A percentile compares a stretch with the other conserved stretches of the same genome.
phyloP scores from a whole-genome alignment of 1,139 yeast genomes.

The Scheffersomyces lignicola region DNA sequence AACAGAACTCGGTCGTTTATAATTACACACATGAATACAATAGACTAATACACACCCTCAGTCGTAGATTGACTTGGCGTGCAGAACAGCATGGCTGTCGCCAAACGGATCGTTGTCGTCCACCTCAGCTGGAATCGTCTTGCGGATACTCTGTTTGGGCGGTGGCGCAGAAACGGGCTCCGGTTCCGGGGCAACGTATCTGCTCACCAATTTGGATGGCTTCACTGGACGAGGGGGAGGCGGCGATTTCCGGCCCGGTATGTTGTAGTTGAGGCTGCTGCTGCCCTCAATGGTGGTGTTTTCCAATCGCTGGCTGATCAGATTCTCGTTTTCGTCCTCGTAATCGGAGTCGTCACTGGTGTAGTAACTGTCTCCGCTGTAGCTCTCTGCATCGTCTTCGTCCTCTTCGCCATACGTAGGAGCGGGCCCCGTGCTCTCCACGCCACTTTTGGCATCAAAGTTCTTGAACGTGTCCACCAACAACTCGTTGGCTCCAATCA shows the following conservation, averaged over 20 bases:
- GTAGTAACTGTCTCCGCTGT: slow-evolving; percentile 42
- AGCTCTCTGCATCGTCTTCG: slow-evolving; percentile 20
- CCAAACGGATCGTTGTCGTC: slow-evolving; percentile 65
- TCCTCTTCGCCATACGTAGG: slow-evolving; percentile 33
- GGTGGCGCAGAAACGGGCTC: slow-evolving; percentile 9
- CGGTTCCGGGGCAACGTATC: neutral
- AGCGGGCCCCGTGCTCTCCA: slow-evolving; percentile 32
- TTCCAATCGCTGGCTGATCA: slow-evolving; percentile 18
- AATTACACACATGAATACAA: too few species aligned
- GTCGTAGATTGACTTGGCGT: slow-evolving; percentile 18
- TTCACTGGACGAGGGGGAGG: slow-evolving; percentile 39
- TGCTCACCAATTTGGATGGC: slow-evolving; percentile 18
- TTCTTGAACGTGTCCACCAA: slow-evolving; percentile 69
- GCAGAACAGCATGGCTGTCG: slow-evolving; percentile 52
- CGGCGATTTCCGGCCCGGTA: slow-evolving; percentile 17
- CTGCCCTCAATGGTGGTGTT: slow-evolving; percentile 12
- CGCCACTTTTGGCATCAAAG: slow-evolving; percentile 56
- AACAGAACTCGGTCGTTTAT: too few species aligned
- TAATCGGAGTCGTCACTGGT: slow-evolving; percentile 38
- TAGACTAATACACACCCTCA: too few species aligned
- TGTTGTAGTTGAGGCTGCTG: neutral
- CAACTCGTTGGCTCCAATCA: slow-evolving; percentile 87
- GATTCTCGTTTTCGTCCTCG: slow-evolving; percentile 22
- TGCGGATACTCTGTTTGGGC: slow-evolving; percentile 2
- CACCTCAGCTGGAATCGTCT: neutral